phyloP scores from a whole-genome alignment of 2,329 filamentous ascomycete species.

The Albifimbria verrucaria region DNA sequence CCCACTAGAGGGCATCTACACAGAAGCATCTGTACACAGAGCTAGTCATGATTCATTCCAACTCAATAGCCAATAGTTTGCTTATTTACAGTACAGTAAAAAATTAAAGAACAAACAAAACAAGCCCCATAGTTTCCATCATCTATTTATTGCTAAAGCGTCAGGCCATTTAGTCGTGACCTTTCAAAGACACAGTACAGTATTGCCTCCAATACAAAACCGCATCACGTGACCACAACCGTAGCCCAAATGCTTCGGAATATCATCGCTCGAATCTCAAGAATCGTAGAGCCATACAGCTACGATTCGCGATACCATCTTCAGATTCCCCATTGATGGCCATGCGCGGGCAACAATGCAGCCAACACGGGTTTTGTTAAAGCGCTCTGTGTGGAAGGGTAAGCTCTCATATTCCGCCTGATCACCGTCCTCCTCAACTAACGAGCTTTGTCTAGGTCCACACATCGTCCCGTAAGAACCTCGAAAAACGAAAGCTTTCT shows the following conservation, averaged over 20 bases:
- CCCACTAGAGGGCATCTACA: too few relatives aligned
- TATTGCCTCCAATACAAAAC: background rate
- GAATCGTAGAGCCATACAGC: background rate
- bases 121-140: too few relatives aligned
- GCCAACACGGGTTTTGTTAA: slow-evolving; percentile 63
- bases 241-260: slow-evolving; percentile 16
- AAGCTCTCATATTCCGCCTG: slow-evolving; percentile 17
- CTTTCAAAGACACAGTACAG: background rate
- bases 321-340: slow-evolving; percentile 18
- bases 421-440: too few relatives aligned
- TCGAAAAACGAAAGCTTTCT: slow-evolving; percentile 8
- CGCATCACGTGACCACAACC: slow-evolving; percentile 1
- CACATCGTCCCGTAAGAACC: slow-evolving; percentile 51
- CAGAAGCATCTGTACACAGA: too few relatives aligned
- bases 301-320: background rate
- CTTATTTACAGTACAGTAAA: too few relatives aligned
- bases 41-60: too few relatives aligned
- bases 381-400: slow-evolving; percentile 90
- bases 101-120: too few relatives aligned
- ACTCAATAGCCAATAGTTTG: too few relatives aligned
- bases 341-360: slow-evolving; percentile 52
- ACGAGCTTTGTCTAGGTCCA: slow-evolving; percentile 35
- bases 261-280: slow-evolving; percentile 6
- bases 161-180: too few relatives aligned
- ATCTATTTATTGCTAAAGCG: too few relatives aligned